Conservation (phyloP, 2,329 filamentous ascomycete genomes). For the Chaetomiaceae sp. region DNA sequence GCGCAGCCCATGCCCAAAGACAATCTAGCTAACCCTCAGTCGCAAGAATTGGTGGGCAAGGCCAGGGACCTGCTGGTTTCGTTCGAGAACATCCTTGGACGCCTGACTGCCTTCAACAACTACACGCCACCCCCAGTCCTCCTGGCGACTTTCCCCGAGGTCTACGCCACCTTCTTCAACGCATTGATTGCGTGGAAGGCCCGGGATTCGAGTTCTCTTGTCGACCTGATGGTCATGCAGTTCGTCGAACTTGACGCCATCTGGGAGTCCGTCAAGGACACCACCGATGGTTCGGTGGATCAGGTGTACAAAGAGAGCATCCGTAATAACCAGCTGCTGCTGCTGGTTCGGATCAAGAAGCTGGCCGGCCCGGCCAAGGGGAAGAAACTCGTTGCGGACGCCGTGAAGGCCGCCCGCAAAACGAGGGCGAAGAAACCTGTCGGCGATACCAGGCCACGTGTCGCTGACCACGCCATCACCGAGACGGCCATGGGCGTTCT, state of each 20-base stretch:
- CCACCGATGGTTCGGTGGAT: constrained; percentile 65
- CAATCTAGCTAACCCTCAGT: constrained; percentile 55
- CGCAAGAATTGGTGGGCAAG: constrained; percentile 69
- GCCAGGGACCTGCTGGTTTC: constrained; percentile 69
- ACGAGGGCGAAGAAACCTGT: constrained; percentile 58
- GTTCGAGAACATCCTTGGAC: constrained; percentile 68
- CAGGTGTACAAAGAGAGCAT: constrained; percentile 76
- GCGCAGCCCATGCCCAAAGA: constrained; percentile 41
- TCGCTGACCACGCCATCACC: constrained; percentile 43
- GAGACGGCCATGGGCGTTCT: constrained; percentile 36
- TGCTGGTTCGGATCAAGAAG: constrained; percentile 74
- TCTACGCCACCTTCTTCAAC: constrained; percentile 68
- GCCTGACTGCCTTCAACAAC: constrained; percentile 59
- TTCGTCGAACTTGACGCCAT: constrained; percentile 81
- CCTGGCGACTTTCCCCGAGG: constrained; percentile 57
- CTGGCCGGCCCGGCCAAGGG: constrained; percentile 66
- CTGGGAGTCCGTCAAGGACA: constrained; percentile 75
- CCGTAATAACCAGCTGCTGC: constrained; percentile 70
- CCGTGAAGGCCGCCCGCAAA: constrained; percentile 65
- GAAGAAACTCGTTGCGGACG: constrained; percentile 66
- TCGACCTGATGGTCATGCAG: constrained; percentile 80
- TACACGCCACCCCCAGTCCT: constrained; percentile 60
- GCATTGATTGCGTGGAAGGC: constrained; percentile 82
- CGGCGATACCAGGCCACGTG: constrained; percentile 65
- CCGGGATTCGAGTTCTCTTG: constrained; percentile 67